These are phyloP conservation scores for Nannizziopsis arthrosporioides DNA, from an alignment of 2,329 filamentous ascomycete species.

Conservation along the genomic window DNA sequence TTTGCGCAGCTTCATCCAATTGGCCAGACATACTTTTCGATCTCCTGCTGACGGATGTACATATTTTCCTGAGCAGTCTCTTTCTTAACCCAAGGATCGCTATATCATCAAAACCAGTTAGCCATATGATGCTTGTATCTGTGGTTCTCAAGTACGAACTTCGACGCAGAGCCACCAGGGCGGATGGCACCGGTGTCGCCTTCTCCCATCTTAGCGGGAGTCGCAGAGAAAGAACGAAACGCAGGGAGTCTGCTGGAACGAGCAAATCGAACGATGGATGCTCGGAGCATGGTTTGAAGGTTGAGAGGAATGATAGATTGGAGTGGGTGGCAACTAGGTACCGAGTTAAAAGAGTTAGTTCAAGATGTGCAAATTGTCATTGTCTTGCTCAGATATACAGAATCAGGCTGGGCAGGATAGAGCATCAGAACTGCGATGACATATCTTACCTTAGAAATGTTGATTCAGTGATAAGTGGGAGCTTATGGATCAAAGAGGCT, in stretches of 20 bases:
- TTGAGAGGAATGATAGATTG: conserved; percentile 1
- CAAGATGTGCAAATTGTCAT: no score
- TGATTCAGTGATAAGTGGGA: no score
- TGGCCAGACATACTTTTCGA: conserved; percentile 55
- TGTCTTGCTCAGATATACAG: no score
- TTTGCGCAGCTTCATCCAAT: not conserved
- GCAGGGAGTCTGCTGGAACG: conserved; percentile 41
- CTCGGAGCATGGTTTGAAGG: conserved; percentile 53
- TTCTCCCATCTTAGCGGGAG: conserved; percentile 51
- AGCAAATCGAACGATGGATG: conserved; percentile 48
- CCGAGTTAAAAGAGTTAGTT: no score
- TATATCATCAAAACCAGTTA: conserved; percentile 28
- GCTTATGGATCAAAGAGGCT: no score
- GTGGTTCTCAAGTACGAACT: conserved; percentile 23
- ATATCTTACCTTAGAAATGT: conserved; percentile 1
- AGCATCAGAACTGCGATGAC: not conserved
- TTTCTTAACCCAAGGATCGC: conserved; percentile 85
- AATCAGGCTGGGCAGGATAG: no score
- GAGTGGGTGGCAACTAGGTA: not conserved
- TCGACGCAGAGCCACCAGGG: conserved; percentile 21
- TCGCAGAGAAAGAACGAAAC: conserved; percentile 51
- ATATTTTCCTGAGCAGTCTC: conserved; percentile 78
- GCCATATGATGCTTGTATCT: not conserved
- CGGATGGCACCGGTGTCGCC: conserved; percentile 53
- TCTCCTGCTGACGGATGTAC: conserved; percentile 77